Base-by-base conservation (phyloP, 2,329 filamentous ascomycete species). In the Penicillium janthinellum region DNA sequence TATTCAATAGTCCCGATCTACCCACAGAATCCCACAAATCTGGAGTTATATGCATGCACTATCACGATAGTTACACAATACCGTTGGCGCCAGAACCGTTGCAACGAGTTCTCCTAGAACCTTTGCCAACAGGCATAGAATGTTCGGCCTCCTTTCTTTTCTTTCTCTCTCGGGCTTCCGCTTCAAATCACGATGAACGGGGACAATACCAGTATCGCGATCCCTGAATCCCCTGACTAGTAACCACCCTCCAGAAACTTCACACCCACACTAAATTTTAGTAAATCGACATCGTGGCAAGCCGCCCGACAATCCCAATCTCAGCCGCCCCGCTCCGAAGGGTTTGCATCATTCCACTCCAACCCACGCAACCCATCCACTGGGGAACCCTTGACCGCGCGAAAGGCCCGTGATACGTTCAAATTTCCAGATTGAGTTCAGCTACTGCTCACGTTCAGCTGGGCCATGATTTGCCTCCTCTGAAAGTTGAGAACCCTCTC, bases 241-340 rank as follows among this genome's bases (percentile, higher is more conserved):
- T 20, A 25, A 37, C 10, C 37, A 5, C 15, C 20, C 14, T 34
- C 48, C 49, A 49, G 58, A 60, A 38, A 44, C 44, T 54, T 37
- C 58, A 49, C 58, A 44, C 47, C 22, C 11, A 25, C 54, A 20
- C 54, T 54, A 57, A 41, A 54, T 41, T 50, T 41, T 50, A 20
- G 50, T 54, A 57, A 47, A 54, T 41, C 50, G 49, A 50, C 17
- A 54, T 54, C 37, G 31, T 47, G 38, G 41, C 22, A 42, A 45
- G 53, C 45, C 31, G 41, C n/a, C 5, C 25, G 52, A 54, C 58
- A 42, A 63, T 63, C 61, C 55, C 28, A 61, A 63, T 63, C 44
- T 63, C 44, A 44, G 37, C 20, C 37, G 17, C 53, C 11, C 45
- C 20, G 15, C 25, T 35, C 17, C n/a, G 37, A 25, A 53, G 41